Evolutionary conservation across 2,329 filamentous ascomycete genomes (phyloP).

Genomic region (Talaromyces sp.): DNA sequence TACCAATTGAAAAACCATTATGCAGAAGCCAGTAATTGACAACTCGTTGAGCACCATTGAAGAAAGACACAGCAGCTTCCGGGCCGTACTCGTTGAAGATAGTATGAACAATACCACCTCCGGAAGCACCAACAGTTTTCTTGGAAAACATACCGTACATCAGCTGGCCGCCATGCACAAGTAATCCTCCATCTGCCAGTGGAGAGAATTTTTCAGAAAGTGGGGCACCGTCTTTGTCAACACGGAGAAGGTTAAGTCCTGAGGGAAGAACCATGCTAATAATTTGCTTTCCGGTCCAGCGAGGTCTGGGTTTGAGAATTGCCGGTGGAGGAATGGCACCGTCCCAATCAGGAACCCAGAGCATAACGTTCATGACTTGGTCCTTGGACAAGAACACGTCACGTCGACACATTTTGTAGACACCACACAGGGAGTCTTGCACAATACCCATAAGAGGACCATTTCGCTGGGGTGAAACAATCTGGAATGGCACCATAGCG

Average conservation of each 20-base stretch:
- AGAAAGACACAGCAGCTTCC: constrained; percentile 83
- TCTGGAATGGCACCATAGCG: constrained; percentile 96
- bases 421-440: constrained; percentile 92
- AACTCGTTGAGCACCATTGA: constrained; percentile 91
- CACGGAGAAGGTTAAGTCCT: constrained; percentile 73
- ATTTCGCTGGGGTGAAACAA: constrained; percentile 96
- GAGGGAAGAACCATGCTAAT: constrained; percentile 87
- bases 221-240: constrained; percentile 56
- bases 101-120: constrained; percentile 89
- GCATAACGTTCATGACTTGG: constrained; percentile 90
- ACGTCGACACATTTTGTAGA: constrained; percentile 92
- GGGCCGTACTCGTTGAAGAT: constrained; percentile 93
- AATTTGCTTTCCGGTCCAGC: constrained; percentile 98
- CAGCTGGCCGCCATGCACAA: constrained; percentile 82
- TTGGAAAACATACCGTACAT: constrained; percentile 89
- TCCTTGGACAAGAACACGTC: constrained; percentile 89
- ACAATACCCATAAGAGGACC: constrained; percentile 99
- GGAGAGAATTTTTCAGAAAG: constrained; percentile 55
- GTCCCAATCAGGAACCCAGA: constrained; percentile 98
- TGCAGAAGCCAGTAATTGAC: constrained; percentile 97
- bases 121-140: constrained; percentile 86
- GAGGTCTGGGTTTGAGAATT: constrained; percentile 85
- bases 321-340: constrained; percentile 87
- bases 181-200: constrained; percentile 68
- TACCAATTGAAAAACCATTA: constrained; percentile 95